A percentile compares a stretch with the other conserved stretches of the same genome.
These are phyloP conservation scores for Amylostereum areolatum DNA, from an alignment of 1,284 basidiomycete genomes.

Conservation along the genomic window DNA sequence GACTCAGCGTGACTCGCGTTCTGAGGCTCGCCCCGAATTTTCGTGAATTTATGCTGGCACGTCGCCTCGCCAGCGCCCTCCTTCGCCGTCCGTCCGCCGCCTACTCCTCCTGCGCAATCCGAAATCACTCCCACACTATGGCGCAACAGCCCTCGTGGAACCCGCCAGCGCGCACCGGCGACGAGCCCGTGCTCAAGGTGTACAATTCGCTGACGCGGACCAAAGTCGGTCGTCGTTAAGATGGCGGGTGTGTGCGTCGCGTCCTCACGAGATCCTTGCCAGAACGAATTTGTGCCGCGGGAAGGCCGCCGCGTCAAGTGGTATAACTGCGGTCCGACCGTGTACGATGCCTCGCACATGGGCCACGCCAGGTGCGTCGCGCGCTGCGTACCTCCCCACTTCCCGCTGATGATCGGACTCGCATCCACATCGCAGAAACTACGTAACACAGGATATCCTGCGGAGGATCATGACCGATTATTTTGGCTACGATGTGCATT, in stretches of 20 bases:
- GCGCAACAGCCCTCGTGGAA: conserved; percentile 48
- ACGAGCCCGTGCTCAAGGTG: conserved; percentile 72
- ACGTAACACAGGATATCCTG: conserved; percentile 96
- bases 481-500: conserved; percentile 96
- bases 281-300: conserved; percentile 82
- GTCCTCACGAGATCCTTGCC: conserved; percentile 3
- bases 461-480: conserved; percentile 92
- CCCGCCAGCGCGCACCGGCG: conserved; percentile 37
- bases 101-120: no score
- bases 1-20: no score
- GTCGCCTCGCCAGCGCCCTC: no score
- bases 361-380: conserved; percentile 86
- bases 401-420: neutral
- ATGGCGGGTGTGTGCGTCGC: neutral
- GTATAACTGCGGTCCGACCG: conserved; percentile 99
- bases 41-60: no score
- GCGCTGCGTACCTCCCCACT: conserved; percentile 2
- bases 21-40: no score
- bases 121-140: no score
- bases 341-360: conserved; percentile 98
- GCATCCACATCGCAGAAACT: conserved; percentile 65
- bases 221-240: conserved; percentile 53
- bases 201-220: conserved; percentile 93
- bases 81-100: no score
- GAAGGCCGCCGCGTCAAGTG: conserved; percentile 89